Base-by-base conservation (phyloP, 148 eudicot species). In the Rhododendron ovatum region DNA sequence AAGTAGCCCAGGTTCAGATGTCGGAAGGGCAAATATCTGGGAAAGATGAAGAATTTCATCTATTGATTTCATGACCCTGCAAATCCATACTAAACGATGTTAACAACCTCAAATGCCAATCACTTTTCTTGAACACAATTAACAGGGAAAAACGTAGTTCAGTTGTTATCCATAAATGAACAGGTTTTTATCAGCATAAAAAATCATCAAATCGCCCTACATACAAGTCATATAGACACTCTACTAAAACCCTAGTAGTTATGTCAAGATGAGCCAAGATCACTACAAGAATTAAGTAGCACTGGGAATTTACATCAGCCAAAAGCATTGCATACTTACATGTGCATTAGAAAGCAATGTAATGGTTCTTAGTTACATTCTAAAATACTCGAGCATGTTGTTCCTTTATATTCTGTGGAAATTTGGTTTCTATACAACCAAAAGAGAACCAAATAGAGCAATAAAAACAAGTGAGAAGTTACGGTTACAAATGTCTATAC, bases 11-110 rank as follows among this genome's bases (percentile, higher is more conserved):
- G 95, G 93, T 81, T 92, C 96, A 87, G 90, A 88, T 84, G 91
- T 83, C 76, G 88, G 91, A 91, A 94, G 65, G 30, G 92, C 94
- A 90, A 90, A 93, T 35, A 86, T 85, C 89, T 94, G 93, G 53
- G 94, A 87, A 89, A 95, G 93, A 84, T 93, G 94, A 87, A 96
- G 91, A 71, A 89, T 91, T 85, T 96, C 94, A 84, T 93, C 91
- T 82, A 95, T 90, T 77, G 98, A 93, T 78, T 94, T 92, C 94
- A 93, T 94, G 85, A 91, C 91, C 94, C 99, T 96, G 98, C 91
- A 93, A 92, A 82, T 18, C 7, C 48, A 22, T 28, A 10, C 11
- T 53, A 57, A 55, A 30, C 17, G 39, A 59, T 18, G 83, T 53
- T 51, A 48, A 80, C 47, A 39, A 78, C 53, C 26, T 20, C 81